Evolutionary conservation across 495 filamentous ascomycete genomes (phyloP).

Genomic region (Penicillium atrosanguineum): DNA sequence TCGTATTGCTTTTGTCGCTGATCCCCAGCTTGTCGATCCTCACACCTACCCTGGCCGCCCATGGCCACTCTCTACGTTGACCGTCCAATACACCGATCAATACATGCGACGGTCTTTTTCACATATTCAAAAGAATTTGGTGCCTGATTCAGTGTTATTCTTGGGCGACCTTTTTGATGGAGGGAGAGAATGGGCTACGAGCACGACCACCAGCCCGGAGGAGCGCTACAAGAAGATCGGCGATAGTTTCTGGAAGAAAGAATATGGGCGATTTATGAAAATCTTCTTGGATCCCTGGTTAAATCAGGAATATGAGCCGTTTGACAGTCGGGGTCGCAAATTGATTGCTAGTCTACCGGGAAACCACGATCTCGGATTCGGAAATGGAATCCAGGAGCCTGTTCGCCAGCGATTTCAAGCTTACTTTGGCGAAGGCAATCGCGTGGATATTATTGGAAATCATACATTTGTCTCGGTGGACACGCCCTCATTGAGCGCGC

Average conservation of each 20-base stretch:
- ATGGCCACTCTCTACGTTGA: slow-evolving; percentile 79
- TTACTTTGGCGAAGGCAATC: slow-evolving; percentile 86
- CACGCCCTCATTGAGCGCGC: slow-evolving; percentile 78
- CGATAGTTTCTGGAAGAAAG: slow-evolving; percentile 75
- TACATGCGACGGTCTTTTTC: slow-evolving; percentile 81
- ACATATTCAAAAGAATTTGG: slow-evolving; percentile 63
- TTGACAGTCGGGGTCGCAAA: slow-evolving; percentile 50
- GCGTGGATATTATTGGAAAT: slow-evolving; percentile 87
- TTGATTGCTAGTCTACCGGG: slow-evolving; percentile 83
- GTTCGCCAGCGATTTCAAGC: slow-evolving; percentile 80
- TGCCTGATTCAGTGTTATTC: slow-evolving; percentile 83
- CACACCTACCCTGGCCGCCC: slow-evolving; percentile 95
- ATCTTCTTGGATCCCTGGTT: slow-evolving; percentile 73
- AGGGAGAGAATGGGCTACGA: slow-evolving; percentile 88
- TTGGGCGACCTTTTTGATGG: slow-evolving; percentile 96
- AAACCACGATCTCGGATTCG: slow-evolving; percentile 97
- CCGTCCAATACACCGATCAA: slow-evolving; percentile 79
- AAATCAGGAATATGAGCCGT: slow-evolving; percentile 35
- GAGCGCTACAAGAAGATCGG: slow-evolving; percentile 73
- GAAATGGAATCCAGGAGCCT: slow-evolving; percentile 70
- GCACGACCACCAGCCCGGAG: slow-evolving; percentile 61
- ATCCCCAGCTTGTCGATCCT: slow-evolving; percentile 96
- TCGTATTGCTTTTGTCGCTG: slow-evolving; percentile 83
- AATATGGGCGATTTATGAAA: slow-evolving; percentile 73
- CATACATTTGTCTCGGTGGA: slow-evolving; percentile 95